Evolutionary conservation across 768 basidiomycete species (phyloP).

Genomic region (Pleurotus giganteus): DNA sequence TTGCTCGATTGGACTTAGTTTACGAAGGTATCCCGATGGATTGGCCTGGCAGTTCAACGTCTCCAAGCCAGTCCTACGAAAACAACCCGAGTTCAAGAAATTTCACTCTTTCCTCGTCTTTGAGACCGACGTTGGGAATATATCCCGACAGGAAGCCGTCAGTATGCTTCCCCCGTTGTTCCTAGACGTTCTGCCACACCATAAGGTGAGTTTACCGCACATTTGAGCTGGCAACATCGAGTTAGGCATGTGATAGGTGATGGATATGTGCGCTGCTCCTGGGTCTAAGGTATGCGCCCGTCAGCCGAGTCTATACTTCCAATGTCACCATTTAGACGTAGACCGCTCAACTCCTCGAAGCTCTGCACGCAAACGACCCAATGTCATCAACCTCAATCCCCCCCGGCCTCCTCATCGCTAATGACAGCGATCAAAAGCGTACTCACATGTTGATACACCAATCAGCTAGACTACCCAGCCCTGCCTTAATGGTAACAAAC

Average conservation of each 20-base stretch:
- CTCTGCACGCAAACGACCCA: slow-evolving; percentile 80
- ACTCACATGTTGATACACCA: slow-evolving; percentile 98
- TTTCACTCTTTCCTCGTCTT: slow-evolving; percentile 97
- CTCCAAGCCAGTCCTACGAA: slow-evolving; percentile 83
- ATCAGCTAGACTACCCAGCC: slow-evolving; percentile 88
- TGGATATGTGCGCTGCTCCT: slow-evolving; percentile 99
- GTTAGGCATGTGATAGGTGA: too few relatives aligned
- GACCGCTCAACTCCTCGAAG: slow-evolving; percentile 96
- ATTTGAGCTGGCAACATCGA: too few relatives aligned
- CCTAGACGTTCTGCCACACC: slow-evolving; percentile 91
- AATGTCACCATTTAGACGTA: slow-evolving; percentile 22
- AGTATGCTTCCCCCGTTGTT: slow-evolving; percentile 99
- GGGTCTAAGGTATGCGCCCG: slow-evolving; percentile 76
- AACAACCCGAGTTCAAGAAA: slow-evolving; percentile 85
- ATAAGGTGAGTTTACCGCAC: slow-evolving; percentile 48
- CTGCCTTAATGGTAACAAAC: slow-evolving; percentile 93
- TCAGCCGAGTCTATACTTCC: neutral
- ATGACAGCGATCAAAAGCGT: slow-evolving; percentile 92
- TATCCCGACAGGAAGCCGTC: slow-evolving; percentile 95
- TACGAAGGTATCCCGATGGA: slow-evolving; percentile 87
- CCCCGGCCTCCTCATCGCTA: slow-evolving; percentile 86
- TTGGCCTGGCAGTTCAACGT: slow-evolving; percentile 97
- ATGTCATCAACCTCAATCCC: slow-evolving; percentile 65
- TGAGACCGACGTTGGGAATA: slow-evolving; percentile 96
- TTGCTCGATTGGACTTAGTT: slow-evolving; percentile 8